phyloP scores from a whole-genome alignment of 75 land plant genomes.

The Azolla pinnata region DNA sequence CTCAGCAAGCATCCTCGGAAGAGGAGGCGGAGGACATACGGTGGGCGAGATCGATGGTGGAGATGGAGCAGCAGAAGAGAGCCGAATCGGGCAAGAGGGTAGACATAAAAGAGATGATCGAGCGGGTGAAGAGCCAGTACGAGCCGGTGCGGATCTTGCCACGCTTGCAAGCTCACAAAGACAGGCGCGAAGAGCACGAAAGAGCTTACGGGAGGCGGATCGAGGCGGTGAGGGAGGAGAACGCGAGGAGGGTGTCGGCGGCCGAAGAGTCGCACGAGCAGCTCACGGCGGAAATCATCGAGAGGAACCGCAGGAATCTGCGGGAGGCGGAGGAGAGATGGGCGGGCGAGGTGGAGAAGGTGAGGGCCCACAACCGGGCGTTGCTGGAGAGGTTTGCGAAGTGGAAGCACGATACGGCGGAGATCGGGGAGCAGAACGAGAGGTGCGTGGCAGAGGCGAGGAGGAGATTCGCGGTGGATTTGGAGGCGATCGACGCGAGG shows the following conservation, averaged over 20 bases:
- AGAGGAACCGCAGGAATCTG: constrained; percentile 4
- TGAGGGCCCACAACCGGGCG: not conserved
- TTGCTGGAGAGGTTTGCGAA: not conserved
- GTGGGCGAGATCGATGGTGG: constrained; percentile 15
- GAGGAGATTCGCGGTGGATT: constrained; percentile 3
- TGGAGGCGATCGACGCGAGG: constrained; percentile 7
- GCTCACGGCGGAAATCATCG: not conserved
- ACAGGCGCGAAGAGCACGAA: constrained; percentile 2
- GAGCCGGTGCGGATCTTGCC: not conserved
- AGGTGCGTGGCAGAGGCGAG: not conserved
- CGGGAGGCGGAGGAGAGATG: constrained; percentile 4
- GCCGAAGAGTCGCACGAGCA: constrained; percentile 7
- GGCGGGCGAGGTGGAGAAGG: constrained; percentile 6
- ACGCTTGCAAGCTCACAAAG: not conserved
- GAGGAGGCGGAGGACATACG: constrained; percentile 1
- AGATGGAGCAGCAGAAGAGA: constrained; percentile 11
- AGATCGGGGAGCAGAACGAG: constrained; percentile 3
- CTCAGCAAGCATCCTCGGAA: not conserved
- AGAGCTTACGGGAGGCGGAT: not conserved
- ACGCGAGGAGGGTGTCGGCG: not conserved
- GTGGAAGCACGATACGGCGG: constrained; percentile 7
- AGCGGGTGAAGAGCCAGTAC: constrained; percentile 10
- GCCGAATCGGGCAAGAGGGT: constrained; percentile 3
- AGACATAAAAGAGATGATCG: constrained; percentile 5
- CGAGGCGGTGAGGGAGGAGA: constrained; percentile 2